Evolutionary conservation across 176 grass and related monocot species (phyloP).

Genomic region (Phoenix dactylifera): DNA sequence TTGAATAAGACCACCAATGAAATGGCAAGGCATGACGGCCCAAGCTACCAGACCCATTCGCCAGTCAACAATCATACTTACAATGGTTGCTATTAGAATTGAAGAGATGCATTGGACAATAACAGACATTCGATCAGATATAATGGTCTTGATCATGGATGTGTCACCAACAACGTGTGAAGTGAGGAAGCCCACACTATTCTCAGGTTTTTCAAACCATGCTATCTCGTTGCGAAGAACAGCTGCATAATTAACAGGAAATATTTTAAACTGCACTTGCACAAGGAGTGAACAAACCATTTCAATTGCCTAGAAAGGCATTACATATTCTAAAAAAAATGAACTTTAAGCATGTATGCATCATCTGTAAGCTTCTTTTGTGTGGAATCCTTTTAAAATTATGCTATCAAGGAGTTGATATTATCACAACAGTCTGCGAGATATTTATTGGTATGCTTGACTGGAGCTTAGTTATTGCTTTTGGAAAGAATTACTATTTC

Average conservation of each 20-base stretch:
- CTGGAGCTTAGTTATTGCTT: too few relatives aligned
- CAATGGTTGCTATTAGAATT: conserved; percentile 44
- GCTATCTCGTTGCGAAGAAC: conserved; percentile 47
- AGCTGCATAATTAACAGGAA: conserved; percentile 10
- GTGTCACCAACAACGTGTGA: conserved; percentile 42
- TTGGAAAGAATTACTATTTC: too few relatives aligned
- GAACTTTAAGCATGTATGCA: too few relatives aligned
- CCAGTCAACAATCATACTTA: conserved; percentile 44
- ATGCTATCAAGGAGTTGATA: too few relatives aligned
- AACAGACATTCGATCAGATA: conserved; percentile 55
- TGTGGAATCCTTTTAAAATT: too few relatives aligned
- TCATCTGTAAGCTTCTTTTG: too few relatives aligned
- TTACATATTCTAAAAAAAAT: too few relatives aligned
- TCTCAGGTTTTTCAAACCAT: conserved; percentile 60
- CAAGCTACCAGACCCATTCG: conserved; percentile 59
- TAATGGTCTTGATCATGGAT: conserved; percentile 45
- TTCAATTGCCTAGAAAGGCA: too few relatives aligned
- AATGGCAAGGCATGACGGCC: conserved; percentile 55
- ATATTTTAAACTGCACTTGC: too few relatives aligned
- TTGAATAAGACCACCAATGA: conserved; percentile 52
- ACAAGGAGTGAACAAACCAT: too few relatives aligned
- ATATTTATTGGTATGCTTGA: too few relatives aligned
- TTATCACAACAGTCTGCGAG: too few relatives aligned
- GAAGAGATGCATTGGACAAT: conserved; percentile 64
- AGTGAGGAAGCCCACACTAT: conserved; percentile 39